Evolutionary conservation across 306 rosid genomes (phyloP), one percentile per base, ranked within the genome.

Genomic region (Medicago arabica): DNA sequence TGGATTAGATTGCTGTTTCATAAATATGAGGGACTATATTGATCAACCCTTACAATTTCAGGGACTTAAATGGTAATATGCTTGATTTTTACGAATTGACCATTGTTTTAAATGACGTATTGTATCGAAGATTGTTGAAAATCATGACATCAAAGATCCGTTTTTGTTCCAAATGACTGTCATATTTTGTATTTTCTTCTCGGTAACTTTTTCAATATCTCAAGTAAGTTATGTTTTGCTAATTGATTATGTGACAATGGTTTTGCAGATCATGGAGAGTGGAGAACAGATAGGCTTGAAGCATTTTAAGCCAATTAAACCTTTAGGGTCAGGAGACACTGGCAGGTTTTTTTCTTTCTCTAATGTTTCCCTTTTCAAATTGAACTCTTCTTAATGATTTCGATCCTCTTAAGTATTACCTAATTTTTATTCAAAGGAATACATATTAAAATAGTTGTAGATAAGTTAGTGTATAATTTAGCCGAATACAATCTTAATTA

Each of bases 251-350:
- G 74, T 60, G 67, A 67, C 54, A 23, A 38, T 81, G 74, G 71
- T 83, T 69, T 75, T 80, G 84, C 91, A 95, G 98, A 92, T 90
- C 81, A 68, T 90, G 49, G 89, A 86, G 5, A 78, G 88, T 34
- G 97, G 97, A 71, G 97, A 92, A 38, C 83, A 78, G 78, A 90
- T 95, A 41, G 96, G 91, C 59, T 81, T 95, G 80, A 86, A 90
- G 83, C 97, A 95, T 82, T 95, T 95, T 85, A 90, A 39, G 81
- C 98, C 98, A 70, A 71, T 95, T 31, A 95, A 85, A 71, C 97
- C 98, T 46, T 83, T 95, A 88, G 98, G 98, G 57, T 86, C 89
- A 4, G 98, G 98, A 36, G 98, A 95, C 84, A 95, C 98, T 67
- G 98, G 98, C 87, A 90, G 95, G 98, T 94, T 9, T 14, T 16